Evolutionary conservation across 352 stramenopile species (phyloP), one percentile per base, ranked within the genome.

Genomic region (Globisporangium abappressorium): DNA sequence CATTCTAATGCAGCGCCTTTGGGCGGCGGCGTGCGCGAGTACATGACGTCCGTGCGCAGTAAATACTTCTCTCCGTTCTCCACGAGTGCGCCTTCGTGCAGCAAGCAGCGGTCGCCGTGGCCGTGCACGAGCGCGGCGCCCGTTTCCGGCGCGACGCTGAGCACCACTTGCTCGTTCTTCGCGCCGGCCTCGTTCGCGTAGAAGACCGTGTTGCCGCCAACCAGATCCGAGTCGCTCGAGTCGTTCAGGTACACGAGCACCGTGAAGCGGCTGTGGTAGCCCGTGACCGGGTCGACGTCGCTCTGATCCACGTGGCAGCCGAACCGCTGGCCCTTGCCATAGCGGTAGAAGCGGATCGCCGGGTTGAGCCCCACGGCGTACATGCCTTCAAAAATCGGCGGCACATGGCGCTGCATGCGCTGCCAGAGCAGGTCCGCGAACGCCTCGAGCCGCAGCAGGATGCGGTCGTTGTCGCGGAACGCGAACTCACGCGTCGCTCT

Each of bases 231-330:
- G 76, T 94, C 86, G 43, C 28, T 72, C 7, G 75, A 59, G 76
- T 94, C 86, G 46, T 93, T 94, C 11, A 94, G 77, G 69, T 93
- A 94, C 49, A 94, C 83, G 43, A 93, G 81, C 69, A 93, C 79
- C 9, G 86, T 94, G 71, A 92, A 93, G 73, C 81, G 84, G 59
- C 86, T 94, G 71, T 88, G 77, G 70, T 77, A 81, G 53, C 81
- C 76, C 38, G 86, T 94, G 59, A 84, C 66, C 4, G 79, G 77
- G 65, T 94, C 84, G 61, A 93, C 79, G 69, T 93, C 82, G 74
- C 86, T 94, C 74, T 93, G 83, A 70, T 94, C 86, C n/a, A 94
- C 84, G 62, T 93, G 84, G 57, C 84, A 93, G 41, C 84, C 86
- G 69, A 94, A 94, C 6, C 80, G 72, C 75, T 94, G 86, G 15